phyloP scores from a whole-genome alignment of 2,329 filamentous ascomycete genomes.

The Sporothrix curviconia region DNA sequence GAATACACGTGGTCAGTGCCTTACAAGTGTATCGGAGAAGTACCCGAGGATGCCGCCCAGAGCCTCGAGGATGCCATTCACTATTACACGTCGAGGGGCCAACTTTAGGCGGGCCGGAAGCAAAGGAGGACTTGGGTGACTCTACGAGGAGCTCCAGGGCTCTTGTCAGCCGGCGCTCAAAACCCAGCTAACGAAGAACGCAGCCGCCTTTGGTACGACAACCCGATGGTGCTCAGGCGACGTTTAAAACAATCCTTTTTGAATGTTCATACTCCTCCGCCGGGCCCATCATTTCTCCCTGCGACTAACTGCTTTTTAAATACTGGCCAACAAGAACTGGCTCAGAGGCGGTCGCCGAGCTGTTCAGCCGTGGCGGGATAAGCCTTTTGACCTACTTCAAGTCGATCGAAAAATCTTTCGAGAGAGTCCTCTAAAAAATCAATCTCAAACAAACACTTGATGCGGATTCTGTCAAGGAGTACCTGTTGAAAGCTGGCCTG shows the following conservation, averaged over 20 bases:
- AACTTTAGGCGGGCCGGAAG: slow-evolving; percentile 86
- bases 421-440: slow-evolving; percentile 72
- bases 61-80: slow-evolving; percentile 74
- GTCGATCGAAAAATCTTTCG: slow-evolving; percentile 73
- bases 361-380: slow-evolving; percentile 66
- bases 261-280: neutral
- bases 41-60: slow-evolving; percentile 76
- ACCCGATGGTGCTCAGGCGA: slow-evolving; percentile 75
- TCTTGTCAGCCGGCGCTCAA: slow-evolving; percentile 69
- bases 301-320: slow-evolving; percentile 28
- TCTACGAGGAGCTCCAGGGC: slow-evolving; percentile 78
- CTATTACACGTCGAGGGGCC: slow-evolving; percentile 80
- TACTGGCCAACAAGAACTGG: slow-evolving; percentile 86
- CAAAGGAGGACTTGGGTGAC: slow-evolving; percentile 85
- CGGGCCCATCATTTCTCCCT: neutral
- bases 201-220: slow-evolving; percentile 85
- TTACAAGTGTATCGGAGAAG: slow-evolving; percentile 85
- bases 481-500: slow-evolving; percentile 88
- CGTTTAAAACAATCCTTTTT: slow-evolving; percentile 48
- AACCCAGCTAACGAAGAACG: slow-evolving; percentile 78
- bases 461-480: slow-evolving; percentile 95
- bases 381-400: slow-evolving; percentile 72
- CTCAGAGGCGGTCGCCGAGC: slow-evolving; percentile 88
- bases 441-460: slow-evolving; percentile 83
- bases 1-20: too few relatives aligned